Base-by-base conservation (phyloP, 2,329 filamentous ascomycete genomes). In the Claviceps capensis region DNA sequence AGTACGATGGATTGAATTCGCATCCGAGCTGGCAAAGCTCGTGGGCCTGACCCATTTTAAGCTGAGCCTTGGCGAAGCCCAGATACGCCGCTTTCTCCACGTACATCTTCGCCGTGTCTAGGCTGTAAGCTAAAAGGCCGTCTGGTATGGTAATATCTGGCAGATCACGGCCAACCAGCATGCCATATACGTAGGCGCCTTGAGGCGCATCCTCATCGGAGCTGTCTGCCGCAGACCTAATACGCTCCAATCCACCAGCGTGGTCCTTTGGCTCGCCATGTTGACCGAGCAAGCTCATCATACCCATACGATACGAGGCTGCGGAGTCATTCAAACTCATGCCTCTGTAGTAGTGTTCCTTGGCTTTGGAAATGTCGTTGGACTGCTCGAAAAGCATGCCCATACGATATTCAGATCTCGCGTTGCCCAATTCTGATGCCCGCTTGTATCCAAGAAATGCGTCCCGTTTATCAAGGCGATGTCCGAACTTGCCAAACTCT, bases 371-470 rank as follows among this genome's bases (percentile, higher is more conserved):
- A 54, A 89, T 84, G 62, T 98, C 91, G 63, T 95, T 95, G 4
- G 89, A 91, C 65, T 86, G 89, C 69, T 98, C 93, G 65, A 90
- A 97, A 53, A 96, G 85, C 91, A 97, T 98, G 56, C 93, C 93
- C 71, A 98, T 95, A 47, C 93, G 82, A 67, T 98, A 98, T 67
- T 97, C 88, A 19, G 93, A 90, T 60, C 93, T 78, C 22, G 85
- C 81, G 69, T 90, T 95, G 53, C 88, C 88, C 60, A 87, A 83
- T 60, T 90, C 85, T 34, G 88, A 85, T n/a, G 93, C 87, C 61
- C 84, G 77, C 56, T 83, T 82, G 69, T 97, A 98, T 61, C 85
- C 86, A 55, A 82, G 72, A 65, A 94, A 97, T 7, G 93, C 91
- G 69, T 96, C 91, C 62, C 91, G 90, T 72, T 95, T 95, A 72